Conservation (phyloP, 768 basidiomycete genomes). For the Tricholoma flavovirens region DNA sequence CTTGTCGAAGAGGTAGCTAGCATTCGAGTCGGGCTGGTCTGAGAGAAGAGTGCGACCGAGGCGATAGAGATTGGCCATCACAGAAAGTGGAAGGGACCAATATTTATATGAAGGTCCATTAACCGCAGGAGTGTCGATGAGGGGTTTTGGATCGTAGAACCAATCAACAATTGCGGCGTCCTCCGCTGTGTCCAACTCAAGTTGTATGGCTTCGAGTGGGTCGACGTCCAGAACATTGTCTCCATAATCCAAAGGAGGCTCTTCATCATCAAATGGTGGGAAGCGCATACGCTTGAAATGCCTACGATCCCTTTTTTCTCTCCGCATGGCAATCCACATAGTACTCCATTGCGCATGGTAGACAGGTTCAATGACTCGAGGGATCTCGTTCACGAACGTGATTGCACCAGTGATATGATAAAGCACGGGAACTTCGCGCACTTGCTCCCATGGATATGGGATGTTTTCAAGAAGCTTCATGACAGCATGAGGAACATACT, state of each 20-base stretch:
- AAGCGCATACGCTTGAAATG: slow-evolving; percentile 99
- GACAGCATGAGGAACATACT: slow-evolving; percentile 98
- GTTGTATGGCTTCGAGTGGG: slow-evolving; percentile 94
- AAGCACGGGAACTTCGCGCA: slow-evolving; percentile 95
- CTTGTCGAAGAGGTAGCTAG: slow-evolving; percentile 94
- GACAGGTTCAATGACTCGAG: slow-evolving; percentile 92
- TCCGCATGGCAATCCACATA: slow-evolving; percentile 99
- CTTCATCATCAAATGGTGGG: slow-evolving; percentile 98
- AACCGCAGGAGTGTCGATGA: slow-evolving; percentile 83
- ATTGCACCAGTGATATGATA: slow-evolving; percentile 99
- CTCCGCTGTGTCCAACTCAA: slow-evolving; percentile 91
- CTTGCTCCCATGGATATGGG: slow-evolving; percentile 98
- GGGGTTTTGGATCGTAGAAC: slow-evolving; percentile 98
- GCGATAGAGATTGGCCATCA: slow-evolving; percentile 96
- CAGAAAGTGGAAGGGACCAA: slow-evolving; percentile 88
- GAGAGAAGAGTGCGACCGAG: slow-evolving; percentile 91
- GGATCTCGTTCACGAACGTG: slow-evolving; percentile 98
- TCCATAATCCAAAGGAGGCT: slow-evolving; percentile 97
- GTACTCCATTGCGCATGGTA: slow-evolving; percentile 99
- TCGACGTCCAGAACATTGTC: slow-evolving; percentile 99
- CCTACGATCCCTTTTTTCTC: slow-evolving; percentile 96
- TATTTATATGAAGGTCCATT: slow-evolving; percentile 92
- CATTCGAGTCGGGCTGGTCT: slow-evolving; percentile 87
- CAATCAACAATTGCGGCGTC: slow-evolving; percentile 90
- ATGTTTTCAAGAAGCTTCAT: slow-evolving; percentile 99